Evolutionary conservation across 108 stramenopile genomes (phyloP), one percentile per base, ranked within the genome.

Genomic region (Pseudonitzschia multiseries): DNA sequence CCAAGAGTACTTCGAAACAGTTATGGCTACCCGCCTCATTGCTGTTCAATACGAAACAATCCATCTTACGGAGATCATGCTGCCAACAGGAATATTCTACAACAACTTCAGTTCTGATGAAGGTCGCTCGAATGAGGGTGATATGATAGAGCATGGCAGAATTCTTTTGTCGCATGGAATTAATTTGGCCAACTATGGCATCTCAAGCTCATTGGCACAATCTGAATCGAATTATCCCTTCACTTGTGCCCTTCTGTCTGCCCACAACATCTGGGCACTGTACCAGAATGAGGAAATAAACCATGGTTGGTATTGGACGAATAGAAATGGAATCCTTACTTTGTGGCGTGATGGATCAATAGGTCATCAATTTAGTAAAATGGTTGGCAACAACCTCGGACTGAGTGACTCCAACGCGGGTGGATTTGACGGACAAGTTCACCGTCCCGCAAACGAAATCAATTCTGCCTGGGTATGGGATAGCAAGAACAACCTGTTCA

Each of bases 111-210:
- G 28, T 31, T 8, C 22, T 28, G 29, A 27, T 27, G 57, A 59
- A 17, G 57, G 57, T 31, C 0, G 57, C 0, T 5, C 8, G 6
- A 10, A 59, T 59, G 15, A 21, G 5, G 57, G 57, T 33, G 57
- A 59, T 28, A 59, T 59, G 57, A 59, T n/a, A 59, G 24, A 59
- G 0, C 14, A 13, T 59, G 57, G 28, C 29, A 59, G 27, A 0
- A 59, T 59, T 13, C 0, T 59, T 3, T 28, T 59, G 14, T 31
- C 28, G 10, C 57, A 59, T 28, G 57, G 57, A 26, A 59, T 59
- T 59, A 26, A 59, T 59, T 33, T 59, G 27, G 57, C 57, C 15
- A 59, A 59, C 57, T 59, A 59, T 27, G 57, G 57, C 14, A 26
- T 59, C 8, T 59, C 57, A 15, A 31, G 28, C 26, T 31, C 28